Evolutionary conservation across 441 rosid genomes (phyloP).

Genomic region (Bocquillonia castaneifolia): DNA sequence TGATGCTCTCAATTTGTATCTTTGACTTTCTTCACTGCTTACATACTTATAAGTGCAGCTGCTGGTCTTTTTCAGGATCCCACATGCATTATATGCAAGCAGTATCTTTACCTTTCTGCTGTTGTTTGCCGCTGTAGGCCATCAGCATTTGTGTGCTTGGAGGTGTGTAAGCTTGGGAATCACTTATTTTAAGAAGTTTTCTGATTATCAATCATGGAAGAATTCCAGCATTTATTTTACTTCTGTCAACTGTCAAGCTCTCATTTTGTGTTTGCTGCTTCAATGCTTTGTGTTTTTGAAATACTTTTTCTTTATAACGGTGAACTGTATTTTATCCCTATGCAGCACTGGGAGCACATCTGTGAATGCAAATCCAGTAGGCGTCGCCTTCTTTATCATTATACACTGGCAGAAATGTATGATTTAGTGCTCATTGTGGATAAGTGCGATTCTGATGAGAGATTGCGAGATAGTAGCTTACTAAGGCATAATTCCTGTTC

Average conservation of each 20-base stretch:
- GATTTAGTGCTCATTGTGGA: conserved; percentile 45
- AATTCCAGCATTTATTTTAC: neutral
- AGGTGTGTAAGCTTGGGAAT: conserved; percentile 47
- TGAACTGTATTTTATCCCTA: conserved; percentile 21
- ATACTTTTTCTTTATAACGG: neutral
- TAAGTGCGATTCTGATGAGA: conserved; percentile 34
- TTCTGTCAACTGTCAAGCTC: neutral
- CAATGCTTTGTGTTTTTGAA: conserved; percentile 11
- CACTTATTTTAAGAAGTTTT: neutral
- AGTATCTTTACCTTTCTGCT: conserved; percentile 84
- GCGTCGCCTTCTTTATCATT: conserved; percentile 67
- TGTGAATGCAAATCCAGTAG: conserved; percentile 82
- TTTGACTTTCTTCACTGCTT: conserved; percentile 13
- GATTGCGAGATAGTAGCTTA: conserved; percentile 31
- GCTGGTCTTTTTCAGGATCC: conserved; percentile 60
- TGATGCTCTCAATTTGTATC: conserved; percentile 6
- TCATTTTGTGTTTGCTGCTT: conserved; percentile 2
- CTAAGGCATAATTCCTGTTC: conserved; percentile 41
- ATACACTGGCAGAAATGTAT: conserved; percentile 71
- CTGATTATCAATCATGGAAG: neutral
- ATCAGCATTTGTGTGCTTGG: conserved; percentile 75
- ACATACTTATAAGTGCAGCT: conserved; percentile 15
- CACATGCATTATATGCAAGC: conserved; percentile 84
- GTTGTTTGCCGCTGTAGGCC: conserved; percentile 77
- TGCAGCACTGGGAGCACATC: conserved; percentile 90